Evolutionary conservation across 176 grass and related monocot species (phyloP), one percentile per base, ranked within the genome.

Genomic region (Aegilops bicornis): DNA sequence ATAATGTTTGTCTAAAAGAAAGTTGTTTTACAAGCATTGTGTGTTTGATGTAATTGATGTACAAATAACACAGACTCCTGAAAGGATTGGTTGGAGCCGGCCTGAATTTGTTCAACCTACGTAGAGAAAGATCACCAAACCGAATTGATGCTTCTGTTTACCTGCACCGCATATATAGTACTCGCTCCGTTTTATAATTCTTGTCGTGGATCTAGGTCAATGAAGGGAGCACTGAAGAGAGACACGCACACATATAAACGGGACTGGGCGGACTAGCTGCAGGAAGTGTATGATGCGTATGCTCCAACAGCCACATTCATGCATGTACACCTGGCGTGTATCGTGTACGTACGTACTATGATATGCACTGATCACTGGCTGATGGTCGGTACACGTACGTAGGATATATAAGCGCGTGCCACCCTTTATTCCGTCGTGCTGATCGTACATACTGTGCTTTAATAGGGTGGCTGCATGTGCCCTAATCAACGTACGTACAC

Each of bases 301-400:
- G 63, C 62, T 69, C 48, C 83, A 86, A 61, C 88, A 86, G 85
- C 88, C 78, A 76, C 11, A 27, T 54, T 7, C 1, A 54, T 19
- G 15, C 16, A 54, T 54, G 50, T 54, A 19, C 50, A 16, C 50
- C 50, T 7, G 50, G 50, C 50, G 15, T 54, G 50, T 52, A 52
- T 11, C 42, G 42, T 43, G 42, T 6, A 50, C 47, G 47, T 2
- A 50, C 47, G 14, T 82, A 89, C 87, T 4, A 82, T 82, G 71
- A 82, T 63, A 10, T 63, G 61, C 71, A 82, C 83, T 89, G 78
- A 77, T 86, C 88, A 77, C 36, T 89, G 82, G 16, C 0, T 10
- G 3, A 12, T 45, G 43, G 11, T 45, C 43, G 43, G 43, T 37
- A n/a, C 64, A 78, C 84, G 73, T 54, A 80, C 76, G 32, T 65